These are phyloP conservation scores for Passalora sequoiae DNA, from an alignment of 2,329 filamentous ascomycete genomes.

Conservation along the genomic window DNA sequence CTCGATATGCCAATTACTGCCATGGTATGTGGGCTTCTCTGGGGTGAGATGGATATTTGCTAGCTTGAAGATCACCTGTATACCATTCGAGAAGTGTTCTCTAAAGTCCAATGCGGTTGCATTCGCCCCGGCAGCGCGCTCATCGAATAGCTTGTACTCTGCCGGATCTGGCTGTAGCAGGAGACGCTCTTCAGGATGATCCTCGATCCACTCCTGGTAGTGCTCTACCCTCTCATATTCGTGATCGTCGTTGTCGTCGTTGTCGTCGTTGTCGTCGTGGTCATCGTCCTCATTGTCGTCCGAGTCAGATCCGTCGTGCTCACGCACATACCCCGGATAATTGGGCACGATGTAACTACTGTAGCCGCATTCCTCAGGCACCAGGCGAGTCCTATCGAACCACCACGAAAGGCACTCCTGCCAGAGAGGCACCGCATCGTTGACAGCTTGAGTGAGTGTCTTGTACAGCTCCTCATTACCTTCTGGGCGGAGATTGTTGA, in stretches of 20 bases:
- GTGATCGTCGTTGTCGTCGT: background rate
- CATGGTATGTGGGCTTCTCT: conserved; percentile 50
- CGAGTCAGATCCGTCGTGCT: background rate
- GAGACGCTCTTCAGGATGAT: too few relatives aligned
- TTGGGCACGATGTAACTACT: too few relatives aligned
- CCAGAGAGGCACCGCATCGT: conserved; percentile 26
- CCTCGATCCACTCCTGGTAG: too few relatives aligned
- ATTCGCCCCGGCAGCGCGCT: too few relatives aligned
- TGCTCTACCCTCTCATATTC: too few relatives aligned
- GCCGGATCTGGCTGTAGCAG: too few relatives aligned
- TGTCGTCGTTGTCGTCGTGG: background rate
- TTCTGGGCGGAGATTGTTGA: conserved; percentile 27
- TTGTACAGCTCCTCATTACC: conserved; percentile 20
- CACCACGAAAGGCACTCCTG: conserved; percentile 13
- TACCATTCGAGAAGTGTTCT: too few relatives aligned
- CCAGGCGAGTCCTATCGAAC: too few relatives aligned
- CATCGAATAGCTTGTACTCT: too few relatives aligned
- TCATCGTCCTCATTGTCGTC: background rate
- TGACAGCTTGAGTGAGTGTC: conserved; percentile 22
- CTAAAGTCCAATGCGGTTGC: too few relatives aligned
- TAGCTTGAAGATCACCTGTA: conserved; percentile 62
- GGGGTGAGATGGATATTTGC: conserved; percentile 55
- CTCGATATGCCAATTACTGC: conserved; percentile 51
- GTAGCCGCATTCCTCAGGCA: too few relatives aligned
- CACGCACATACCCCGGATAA: too few relatives aligned